phyloP scores from a whole-genome alignment of 2,329 filamentous ascomycete genomes.

The Hansfordia pulvinata region DNA sequence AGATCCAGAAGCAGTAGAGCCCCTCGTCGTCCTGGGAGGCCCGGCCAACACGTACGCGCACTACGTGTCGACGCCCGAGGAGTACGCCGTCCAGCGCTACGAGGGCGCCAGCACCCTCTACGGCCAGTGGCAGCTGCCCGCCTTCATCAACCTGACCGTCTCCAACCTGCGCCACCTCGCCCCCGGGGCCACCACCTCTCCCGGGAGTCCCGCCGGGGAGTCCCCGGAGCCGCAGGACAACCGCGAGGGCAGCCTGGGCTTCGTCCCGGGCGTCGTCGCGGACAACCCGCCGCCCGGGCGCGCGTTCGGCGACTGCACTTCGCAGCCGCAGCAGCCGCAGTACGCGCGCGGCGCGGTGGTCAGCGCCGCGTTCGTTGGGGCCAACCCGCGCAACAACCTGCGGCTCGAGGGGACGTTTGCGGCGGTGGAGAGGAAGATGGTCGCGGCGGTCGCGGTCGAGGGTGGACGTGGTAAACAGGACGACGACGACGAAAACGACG shows the following conservation, averaged over 20 bases:
- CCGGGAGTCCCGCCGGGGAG: conserved; percentile 39
- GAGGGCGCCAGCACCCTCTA: conserved; percentile 91
- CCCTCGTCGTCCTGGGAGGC: conserved; percentile 67
- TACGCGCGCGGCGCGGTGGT: conserved; percentile 51
- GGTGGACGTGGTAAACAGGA: too few species aligned
- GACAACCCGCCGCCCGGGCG: conserved; percentile 55
- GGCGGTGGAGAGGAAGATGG: conserved; percentile 57
- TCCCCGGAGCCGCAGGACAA: conserved; percentile 69
- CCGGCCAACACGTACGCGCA: conserved; percentile 84
- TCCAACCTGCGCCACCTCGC: conserved; percentile 54
- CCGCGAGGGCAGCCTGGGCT: conserved; percentile 58
- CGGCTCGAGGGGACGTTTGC: conserved; percentile 66
- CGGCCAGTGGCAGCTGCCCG: conserved; percentile 68
- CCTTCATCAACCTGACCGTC: conserved; percentile 79
- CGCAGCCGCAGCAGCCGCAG: conserved; percentile 32
- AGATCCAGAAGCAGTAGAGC: too few species aligned
- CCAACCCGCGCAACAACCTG: conserved; percentile 83
- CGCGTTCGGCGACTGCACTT: conserved; percentile 54
- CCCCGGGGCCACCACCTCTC: conserved; percentile 25
- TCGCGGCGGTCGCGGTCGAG: too few species aligned
- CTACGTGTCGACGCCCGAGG: conserved; percentile 66
- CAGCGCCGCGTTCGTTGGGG: conserved; percentile 62
- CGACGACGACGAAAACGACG: conserved; percentile 15
- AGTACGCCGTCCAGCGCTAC: conserved; percentile 77
- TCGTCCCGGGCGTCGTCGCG: conserved; percentile 67